A percentile compares a stretch with the other conserved stretches of the same genome.
phyloP scores from a whole-genome alignment of 768 basidiomycete species.

The Mycena galericulata region DNA sequence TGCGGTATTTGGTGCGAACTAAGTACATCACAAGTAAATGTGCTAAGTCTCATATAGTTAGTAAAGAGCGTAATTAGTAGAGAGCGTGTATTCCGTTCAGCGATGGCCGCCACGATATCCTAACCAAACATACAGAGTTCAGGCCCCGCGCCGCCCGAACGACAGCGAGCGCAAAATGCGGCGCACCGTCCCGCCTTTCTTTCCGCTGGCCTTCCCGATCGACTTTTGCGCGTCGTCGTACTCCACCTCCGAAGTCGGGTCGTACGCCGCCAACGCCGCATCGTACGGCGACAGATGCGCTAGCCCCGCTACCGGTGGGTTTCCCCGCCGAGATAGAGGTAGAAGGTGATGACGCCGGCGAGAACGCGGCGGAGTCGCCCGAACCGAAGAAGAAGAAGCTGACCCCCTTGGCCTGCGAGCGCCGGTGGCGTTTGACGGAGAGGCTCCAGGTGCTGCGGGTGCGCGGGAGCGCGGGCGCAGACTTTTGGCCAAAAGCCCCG shows the following conservation, averaged over 20 bases:
- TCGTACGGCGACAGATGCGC: not conserved
- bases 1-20: no score
- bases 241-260: not conserved
- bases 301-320: not conserved
- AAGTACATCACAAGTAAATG: no score
- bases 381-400: slow-evolving; percentile 30
- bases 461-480: not conserved
- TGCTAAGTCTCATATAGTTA: no score
- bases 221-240: not conserved
- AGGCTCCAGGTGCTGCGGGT: slow-evolving; percentile 14
- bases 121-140: not conserved
- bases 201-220: not conserved
- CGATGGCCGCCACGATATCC: not conserved
- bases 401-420: slow-evolving; percentile 11
- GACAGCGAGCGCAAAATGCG: slow-evolving; percentile 15
- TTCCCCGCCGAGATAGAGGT: not conserved
- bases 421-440: slow-evolving; percentile 11
- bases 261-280: not conserved
- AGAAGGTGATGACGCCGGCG: not conserved
- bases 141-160: not conserved
- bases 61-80: no score
- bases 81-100: no score
- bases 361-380: slow-evolving; percentile 10
- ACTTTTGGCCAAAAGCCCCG: no score
- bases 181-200: slow-evolving; percentile 1